A percentile compares a stretch with the other conserved stretches of the same genome.
phyloP scores from a whole-genome alignment of 176 grass and related monocot genomes.

The Melocanna baccifera region DNA sequence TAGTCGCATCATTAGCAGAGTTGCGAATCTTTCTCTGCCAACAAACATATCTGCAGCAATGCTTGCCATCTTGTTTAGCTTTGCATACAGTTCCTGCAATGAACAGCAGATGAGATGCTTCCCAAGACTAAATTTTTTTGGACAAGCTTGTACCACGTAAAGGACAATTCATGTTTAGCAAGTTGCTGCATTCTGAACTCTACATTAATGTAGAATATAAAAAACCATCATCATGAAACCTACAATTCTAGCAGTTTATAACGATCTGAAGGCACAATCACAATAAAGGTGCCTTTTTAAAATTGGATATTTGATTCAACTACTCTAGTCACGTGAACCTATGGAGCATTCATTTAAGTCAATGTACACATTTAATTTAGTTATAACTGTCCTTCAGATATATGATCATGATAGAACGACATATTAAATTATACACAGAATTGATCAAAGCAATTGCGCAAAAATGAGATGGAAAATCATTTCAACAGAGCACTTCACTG shows the following conservation, averaged over 20 bases:
- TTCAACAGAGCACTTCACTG: neutral
- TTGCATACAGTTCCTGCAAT: conserved; percentile 73
- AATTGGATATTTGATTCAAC: neutral
- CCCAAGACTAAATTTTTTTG: neutral
- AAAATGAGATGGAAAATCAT: conserved; percentile 6
- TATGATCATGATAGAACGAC: neutral
- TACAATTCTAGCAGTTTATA: conserved; percentile 1
- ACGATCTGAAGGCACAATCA: neutral
- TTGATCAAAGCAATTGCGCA: neutral
- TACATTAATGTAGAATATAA: neutral
- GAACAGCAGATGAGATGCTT: conserved; percentile 14
- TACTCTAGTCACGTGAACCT: neutral
- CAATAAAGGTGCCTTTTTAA: neutral
- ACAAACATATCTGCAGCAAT: conserved; percentile 86
- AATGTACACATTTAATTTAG: conserved; percentile 3
- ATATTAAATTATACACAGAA: neutral
- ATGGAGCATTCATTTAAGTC: neutral
- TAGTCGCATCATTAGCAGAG: conserved; percentile 83
- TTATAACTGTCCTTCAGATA: neutral
- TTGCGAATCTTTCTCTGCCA: conserved; percentile 78
- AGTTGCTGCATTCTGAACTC: neutral
- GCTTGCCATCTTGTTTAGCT: conserved; percentile 69
- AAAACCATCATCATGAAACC: neutral
- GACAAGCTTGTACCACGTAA: neutral
- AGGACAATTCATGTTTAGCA: neutral